Conservation (phyloP, 2,329 filamentous ascomycete genomes). For the Macrophomina pseudophaseolina region DNA sequence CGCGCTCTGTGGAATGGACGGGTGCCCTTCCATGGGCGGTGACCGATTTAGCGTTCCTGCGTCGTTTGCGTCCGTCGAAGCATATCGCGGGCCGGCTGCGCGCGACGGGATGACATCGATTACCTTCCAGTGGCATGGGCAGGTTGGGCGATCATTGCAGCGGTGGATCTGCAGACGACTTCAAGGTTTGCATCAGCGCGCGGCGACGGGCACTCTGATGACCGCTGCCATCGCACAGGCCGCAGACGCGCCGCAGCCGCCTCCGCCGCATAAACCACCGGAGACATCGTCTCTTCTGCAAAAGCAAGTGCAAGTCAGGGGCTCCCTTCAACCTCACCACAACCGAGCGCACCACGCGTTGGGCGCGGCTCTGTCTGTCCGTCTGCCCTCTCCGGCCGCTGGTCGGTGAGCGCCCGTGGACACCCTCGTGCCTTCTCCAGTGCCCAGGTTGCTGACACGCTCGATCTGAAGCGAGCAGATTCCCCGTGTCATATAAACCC, state of each 20-base stretch:
- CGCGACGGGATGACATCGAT: constrained; percentile 6
- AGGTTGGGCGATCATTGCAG: constrained; percentile 23
- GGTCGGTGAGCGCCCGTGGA: constrained; percentile 20
- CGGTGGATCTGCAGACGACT: constrained; percentile 9
- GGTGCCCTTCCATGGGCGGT: not conserved
- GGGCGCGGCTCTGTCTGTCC: constrained; percentile 15
- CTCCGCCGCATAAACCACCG: not conserved
- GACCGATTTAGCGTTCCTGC: constrained; percentile 1
- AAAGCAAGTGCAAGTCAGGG: not conserved
- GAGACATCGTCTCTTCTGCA: not conserved
- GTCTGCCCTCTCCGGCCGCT: constrained; percentile 10
- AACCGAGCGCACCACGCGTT: constrained; percentile 21
- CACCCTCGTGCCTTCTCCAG: constrained; percentile 10
- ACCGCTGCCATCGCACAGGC: constrained; percentile 20
- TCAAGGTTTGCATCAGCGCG: constrained; percentile 16
- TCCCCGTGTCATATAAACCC: not conserved
- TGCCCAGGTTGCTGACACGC: constrained; percentile 17
- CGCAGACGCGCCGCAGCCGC: not conserved
- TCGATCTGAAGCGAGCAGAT: constrained; percentile 14
- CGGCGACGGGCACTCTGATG: constrained; percentile 19
- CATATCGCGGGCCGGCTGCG: not conserved
- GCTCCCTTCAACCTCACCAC: constrained; percentile 24
- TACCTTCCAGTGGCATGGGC: not conserved
- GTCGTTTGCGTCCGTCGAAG: not conserved
- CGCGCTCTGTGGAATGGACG: not conserved